phyloP scores from a whole-genome alignment of 2,329 filamentous ascomycete genomes.

The Paecilomyces variotii region DNA sequence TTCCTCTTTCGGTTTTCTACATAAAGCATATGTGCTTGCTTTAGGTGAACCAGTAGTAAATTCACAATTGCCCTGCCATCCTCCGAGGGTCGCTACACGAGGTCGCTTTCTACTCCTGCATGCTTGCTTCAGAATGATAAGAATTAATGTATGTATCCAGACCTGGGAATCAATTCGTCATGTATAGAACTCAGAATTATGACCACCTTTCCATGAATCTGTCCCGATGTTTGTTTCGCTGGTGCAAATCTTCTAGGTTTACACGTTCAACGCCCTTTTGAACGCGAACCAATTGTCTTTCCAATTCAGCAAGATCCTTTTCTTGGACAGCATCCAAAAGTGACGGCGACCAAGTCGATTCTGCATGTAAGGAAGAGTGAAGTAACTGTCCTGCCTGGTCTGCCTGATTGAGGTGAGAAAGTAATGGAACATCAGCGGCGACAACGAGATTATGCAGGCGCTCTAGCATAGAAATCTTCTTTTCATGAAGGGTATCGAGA shows the following conservation, averaged over 20 bases:
- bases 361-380: slow-evolving; percentile 19
- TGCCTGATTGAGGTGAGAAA: slow-evolving; percentile 18
- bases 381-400: slow-evolving; percentile 27
- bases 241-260: slow-evolving; percentile 23
- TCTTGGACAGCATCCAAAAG: slow-evolving; percentile 20
- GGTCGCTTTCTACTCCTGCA: not conserved
- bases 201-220: slow-evolving; percentile 27
- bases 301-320: slow-evolving; percentile 19
- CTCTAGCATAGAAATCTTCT: slow-evolving; percentile 21
- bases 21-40: not conserved
- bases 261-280: slow-evolving; percentile 27
- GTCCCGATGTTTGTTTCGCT: slow-evolving; percentile 21
- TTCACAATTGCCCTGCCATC: too few species aligned
- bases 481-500: slow-evolving; percentile 18
- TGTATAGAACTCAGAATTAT: slow-evolving; percentile 5
- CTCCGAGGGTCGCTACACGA: not conserved
- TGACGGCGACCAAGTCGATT: slow-evolving; percentile 21
- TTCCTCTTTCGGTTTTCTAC: not conserved
- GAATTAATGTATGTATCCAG: not conserved
- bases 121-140: not conserved
- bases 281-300: slow-evolving; percentile 20
- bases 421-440: slow-evolving; percentile 23
- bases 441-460: slow-evolving; percentile 17
- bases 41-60: too few species aligned
- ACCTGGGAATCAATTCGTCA: not conserved